Evolutionary conservation across 345 rosid species (phyloP).

Genomic region (Salix arbutifolia): DNA sequence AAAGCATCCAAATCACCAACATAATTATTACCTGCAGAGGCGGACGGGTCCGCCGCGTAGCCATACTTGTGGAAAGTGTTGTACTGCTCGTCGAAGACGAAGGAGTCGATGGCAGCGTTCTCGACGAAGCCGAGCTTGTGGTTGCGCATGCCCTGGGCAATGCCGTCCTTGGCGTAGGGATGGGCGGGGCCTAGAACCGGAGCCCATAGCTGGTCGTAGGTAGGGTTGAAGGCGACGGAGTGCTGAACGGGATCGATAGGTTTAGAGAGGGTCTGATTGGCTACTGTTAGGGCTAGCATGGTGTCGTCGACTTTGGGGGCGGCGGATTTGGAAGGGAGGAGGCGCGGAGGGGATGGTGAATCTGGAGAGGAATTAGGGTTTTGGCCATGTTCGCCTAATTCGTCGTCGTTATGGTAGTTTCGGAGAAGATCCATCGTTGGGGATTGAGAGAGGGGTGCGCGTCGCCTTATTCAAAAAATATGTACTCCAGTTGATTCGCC

Average conservation of each 20-base stretch:
- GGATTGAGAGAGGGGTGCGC: neutral
- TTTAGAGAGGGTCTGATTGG: slow-evolving; percentile 43
- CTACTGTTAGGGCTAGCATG: slow-evolving; percentile 70
- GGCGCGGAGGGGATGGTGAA: slow-evolving; percentile 77
- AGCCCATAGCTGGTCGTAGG: slow-evolving; percentile 90
- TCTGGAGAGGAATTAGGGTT: slow-evolving; percentile 48
- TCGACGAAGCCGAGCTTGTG: slow-evolving; percentile 97
- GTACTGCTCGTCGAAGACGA: slow-evolving; percentile 87
- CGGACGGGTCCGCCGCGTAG: slow-evolving; percentile 82
- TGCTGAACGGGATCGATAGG: slow-evolving; percentile 86
- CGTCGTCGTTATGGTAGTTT: slow-evolving; percentile 38
- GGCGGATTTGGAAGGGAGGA: slow-evolving; percentile 66
- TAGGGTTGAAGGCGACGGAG: slow-evolving; percentile 68
- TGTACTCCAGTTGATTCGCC: too few relatives aligned
- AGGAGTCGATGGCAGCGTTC: slow-evolving; percentile 78
- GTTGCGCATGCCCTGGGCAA: slow-evolving; percentile 93
- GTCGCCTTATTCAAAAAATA: too few relatives aligned
- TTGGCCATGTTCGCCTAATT: slow-evolving; percentile 17
- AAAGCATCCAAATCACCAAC: slow-evolving; percentile 77
- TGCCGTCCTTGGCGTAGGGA: slow-evolving; percentile 92
- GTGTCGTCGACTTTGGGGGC: slow-evolving; percentile 96
- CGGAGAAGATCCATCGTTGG: slow-evolving; percentile 52
- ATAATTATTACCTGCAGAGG: slow-evolving; percentile 46
- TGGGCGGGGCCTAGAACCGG: slow-evolving; percentile 83
- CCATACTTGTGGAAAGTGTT: slow-evolving; percentile 86